These are phyloP conservation scores for Sordariomycetes sp. DNA, from an alignment of 2,329 filamentous ascomycete genomes.

Conservation along the genomic window DNA sequence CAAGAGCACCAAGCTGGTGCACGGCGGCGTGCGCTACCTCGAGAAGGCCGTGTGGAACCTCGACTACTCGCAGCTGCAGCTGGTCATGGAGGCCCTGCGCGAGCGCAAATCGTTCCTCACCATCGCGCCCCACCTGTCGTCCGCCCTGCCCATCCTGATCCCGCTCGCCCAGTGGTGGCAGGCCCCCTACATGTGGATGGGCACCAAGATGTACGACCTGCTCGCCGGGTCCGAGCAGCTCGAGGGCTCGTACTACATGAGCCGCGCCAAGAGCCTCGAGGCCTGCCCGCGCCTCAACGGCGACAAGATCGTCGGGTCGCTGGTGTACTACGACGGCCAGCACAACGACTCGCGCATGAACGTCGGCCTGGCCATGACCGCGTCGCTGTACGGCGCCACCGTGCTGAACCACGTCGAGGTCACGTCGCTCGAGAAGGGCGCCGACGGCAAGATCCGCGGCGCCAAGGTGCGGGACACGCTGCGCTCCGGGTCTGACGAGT, in stretches of 20 bases:
- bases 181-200: constrained; percentile 61
- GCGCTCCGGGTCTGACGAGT: constrained; percentile 45
- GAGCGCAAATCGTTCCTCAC: constrained; percentile 77
- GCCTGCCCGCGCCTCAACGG: constrained; percentile 66
- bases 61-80: constrained; percentile 71
- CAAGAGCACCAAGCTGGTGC: constrained; percentile 80
- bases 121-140: constrained; percentile 71
- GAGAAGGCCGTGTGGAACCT: constrained; percentile 82
- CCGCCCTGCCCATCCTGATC: constrained; percentile 75
- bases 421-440: constrained; percentile 62
- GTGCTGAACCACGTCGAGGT: constrained; percentile 76
- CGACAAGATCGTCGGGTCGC: constrained; percentile 63
- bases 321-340: constrained; percentile 80
- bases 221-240: constrained; percentile 74
- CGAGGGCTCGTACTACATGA: constrained; percentile 74
- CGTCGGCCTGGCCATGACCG: constrained; percentile 70
- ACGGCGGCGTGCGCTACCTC: constrained; percentile 74
- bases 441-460: constrained; percentile 56
- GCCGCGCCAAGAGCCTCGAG: constrained; percentile 65
- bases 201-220: constrained; percentile 70
- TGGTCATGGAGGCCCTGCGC: constrained; percentile 72
- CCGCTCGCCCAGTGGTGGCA: constrained; percentile 78
- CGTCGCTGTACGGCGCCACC: constrained; percentile 68
- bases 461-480: constrained; percentile 46
- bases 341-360: constrained; percentile 88